These are phyloP conservation scores for Pelagophyceae sp. DNA, from an alignment of 352 stramenopile genomes.

Conservation along the genomic window DNA sequence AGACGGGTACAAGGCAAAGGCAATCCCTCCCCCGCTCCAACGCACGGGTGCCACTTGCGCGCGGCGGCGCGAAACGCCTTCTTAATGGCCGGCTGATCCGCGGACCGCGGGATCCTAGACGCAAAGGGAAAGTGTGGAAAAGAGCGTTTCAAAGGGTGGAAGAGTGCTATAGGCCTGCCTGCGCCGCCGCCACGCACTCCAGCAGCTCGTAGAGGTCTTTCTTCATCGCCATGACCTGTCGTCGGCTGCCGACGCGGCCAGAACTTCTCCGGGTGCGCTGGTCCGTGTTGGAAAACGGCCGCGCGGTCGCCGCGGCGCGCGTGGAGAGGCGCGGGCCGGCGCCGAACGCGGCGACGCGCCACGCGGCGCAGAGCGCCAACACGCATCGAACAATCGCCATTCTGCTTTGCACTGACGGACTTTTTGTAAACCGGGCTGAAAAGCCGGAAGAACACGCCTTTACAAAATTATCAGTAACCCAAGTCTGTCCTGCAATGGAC, in stretches of 20 bases:
- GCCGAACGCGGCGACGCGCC: too few species aligned
- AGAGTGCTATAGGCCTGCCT: too few species aligned
- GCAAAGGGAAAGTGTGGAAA: not conserved
- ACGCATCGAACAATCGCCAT: too few species aligned
- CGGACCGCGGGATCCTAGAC: not conserved
- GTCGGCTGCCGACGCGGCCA: not conserved
- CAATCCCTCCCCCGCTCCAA: too few species aligned
- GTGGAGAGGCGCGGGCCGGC: not conserved
- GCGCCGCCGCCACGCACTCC: not conserved
- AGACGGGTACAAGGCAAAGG: too few species aligned
- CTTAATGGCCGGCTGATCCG: conserved; percentile 49
- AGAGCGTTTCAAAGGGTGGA: not conserved
- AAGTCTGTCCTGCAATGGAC: too few species aligned
- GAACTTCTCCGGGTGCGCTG: not conserved
- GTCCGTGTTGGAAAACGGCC: not conserved
- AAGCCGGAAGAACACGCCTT: too few species aligned
- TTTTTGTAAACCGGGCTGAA: too few species aligned
- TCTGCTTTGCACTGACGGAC: too few species aligned
- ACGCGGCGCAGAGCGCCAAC: too few species aligned
- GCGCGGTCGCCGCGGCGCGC: too few species aligned
- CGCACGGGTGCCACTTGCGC: conserved; percentile 59
- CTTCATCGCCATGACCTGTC: not conserved
- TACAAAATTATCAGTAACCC: too few species aligned
- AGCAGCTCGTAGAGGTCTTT: not conserved
- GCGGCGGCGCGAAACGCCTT: conserved; percentile 34